Percentiles rank a stretch among this genome's conserved stretches.
Evolutionary conservation across 495 filamentous ascomycete genomes (phyloP).

Genomic region (Neurospora tetrasperma): DNA sequence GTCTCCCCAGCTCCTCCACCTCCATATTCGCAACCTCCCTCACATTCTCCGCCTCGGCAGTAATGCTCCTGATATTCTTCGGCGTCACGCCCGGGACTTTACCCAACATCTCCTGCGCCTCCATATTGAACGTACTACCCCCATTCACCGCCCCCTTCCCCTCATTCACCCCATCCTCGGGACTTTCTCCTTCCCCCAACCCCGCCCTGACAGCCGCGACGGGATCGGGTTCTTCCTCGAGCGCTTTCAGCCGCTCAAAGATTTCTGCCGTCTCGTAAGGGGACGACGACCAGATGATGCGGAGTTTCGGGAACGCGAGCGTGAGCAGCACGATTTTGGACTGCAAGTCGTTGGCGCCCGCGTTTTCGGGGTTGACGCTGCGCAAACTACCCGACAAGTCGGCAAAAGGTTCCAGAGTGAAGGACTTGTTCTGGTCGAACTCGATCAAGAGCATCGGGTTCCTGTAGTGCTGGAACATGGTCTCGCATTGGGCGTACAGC

Average conservation of each 20-base stretch:
- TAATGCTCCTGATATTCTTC: conserved; percentile 60
- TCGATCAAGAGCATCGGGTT: conserved; percentile 88
- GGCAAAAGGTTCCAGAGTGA: conserved; percentile 89
- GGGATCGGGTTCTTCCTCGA: conserved; percentile 82
- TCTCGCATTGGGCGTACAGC: conserved; percentile 84
- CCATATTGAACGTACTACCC: conserved; percentile 44
- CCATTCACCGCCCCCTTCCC: neutral
- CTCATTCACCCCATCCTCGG: conserved; percentile 30
- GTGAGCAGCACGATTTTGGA: conserved; percentile 87
- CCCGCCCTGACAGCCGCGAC: conserved; percentile 75
- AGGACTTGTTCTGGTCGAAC: conserved; percentile 94
- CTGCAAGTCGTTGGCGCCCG: conserved; percentile 63
- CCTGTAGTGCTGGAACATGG: conserved; percentile 89
- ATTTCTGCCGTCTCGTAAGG: conserved; percentile 98
- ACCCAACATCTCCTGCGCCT: conserved; percentile 75
- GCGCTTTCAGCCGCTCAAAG: conserved; percentile 84
- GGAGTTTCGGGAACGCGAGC: conserved; percentile 79
- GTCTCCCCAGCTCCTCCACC: conserved; percentile 54
- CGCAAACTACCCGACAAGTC: conserved; percentile 61
- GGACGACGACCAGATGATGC: conserved; percentile 85
- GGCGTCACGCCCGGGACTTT: conserved; percentile 78
- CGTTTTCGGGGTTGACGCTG: conserved; percentile 40
- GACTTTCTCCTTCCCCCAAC: conserved; percentile 47
- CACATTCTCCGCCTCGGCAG: conserved; percentile 64
- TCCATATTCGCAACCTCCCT: conserved; percentile 80